Conservation (phyloP, 257 asterid species). For the Apocynum venetum region DNA sequence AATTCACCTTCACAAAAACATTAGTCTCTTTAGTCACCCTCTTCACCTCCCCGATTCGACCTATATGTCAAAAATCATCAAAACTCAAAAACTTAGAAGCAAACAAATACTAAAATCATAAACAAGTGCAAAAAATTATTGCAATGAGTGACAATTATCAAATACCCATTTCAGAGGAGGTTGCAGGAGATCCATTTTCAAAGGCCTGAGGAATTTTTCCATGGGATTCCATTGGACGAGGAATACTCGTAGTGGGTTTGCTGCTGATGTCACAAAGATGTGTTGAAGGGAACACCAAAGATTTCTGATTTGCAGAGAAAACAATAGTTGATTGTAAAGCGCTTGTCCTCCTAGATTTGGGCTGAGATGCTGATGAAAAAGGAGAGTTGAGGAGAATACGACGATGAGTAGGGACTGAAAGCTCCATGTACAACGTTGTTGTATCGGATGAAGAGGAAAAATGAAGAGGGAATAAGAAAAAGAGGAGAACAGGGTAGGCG, state of each 20-base stretch:
- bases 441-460: not conserved
- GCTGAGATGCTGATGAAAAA: conserved; percentile 20
- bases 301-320: conserved; percentile 29
- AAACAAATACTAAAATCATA: not conserved
- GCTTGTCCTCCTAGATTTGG: conserved; percentile 16
- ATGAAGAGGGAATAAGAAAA: not conserved
- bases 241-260: conserved; percentile 8
- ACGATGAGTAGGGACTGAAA: conserved; percentile 35
- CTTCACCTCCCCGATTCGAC: conserved; percentile 84
- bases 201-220: conserved; percentile 27
- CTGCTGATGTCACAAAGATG: conserved; percentile 7
- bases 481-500: no score
- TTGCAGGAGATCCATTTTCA: conserved; percentile 49
- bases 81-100: not conserved
- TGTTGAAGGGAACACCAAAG: conserved; percentile 22
- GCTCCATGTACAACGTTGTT: conserved; percentile 40
- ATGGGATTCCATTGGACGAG: conserved; percentile 36
- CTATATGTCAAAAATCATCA: conserved; percentile 20
- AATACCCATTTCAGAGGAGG: conserved; percentile 38
- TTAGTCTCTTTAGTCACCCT: conserved; percentile 92
- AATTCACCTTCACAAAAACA: conserved; percentile 70
- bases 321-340: conserved; percentile 22
- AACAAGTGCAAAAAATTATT: not conserved
- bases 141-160: not conserved
- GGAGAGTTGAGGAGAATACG: conserved; percentile 21